phyloP scores from a whole-genome alignment of 2,329 filamentous ascomycete species.

The Diplodia intermedia region DNA sequence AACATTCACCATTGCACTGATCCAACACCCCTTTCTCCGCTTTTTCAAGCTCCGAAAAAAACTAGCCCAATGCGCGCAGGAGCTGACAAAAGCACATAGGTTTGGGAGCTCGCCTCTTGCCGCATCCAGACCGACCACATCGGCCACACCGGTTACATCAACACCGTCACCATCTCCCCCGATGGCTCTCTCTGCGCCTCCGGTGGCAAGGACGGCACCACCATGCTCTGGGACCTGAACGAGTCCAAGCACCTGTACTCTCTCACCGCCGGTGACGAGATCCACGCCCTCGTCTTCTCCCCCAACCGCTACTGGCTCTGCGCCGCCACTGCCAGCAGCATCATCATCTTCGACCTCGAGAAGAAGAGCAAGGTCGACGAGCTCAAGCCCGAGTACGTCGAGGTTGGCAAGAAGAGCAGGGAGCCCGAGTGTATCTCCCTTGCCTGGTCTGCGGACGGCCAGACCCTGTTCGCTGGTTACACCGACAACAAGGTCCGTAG shows the following conservation, averaged over 20 bases:
- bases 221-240: conserved; percentile 99
- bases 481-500: conserved; percentile 82
- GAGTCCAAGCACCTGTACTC: conserved; percentile 99
- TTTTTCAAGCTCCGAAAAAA: conserved; percentile 15
- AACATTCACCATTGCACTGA: conserved; percentile 90
- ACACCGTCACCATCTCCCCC: conserved; percentile 99
- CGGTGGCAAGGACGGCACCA: conserved; percentile 99
- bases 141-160: conserved; percentile 99
- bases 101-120: conserved; percentile 99
- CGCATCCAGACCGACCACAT: conserved; percentile 99
- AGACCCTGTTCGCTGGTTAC: conserved; percentile 99
- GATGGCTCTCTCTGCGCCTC: conserved; percentile 99
- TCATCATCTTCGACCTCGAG: conserved; percentile 99
- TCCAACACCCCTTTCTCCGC: conserved; percentile 46
- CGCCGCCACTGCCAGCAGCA: conserved; percentile 94
- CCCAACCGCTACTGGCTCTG: conserved; percentile 99
- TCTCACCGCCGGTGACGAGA: conserved; percentile 98
- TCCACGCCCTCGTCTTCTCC: conserved; percentile 99
- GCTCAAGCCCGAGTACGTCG: conserved; percentile 97
- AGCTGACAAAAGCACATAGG: conserved; percentile 63
- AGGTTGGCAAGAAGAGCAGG: conserved; percentile 97
- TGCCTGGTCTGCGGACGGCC: conserved; percentile 97
- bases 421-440: conserved; percentile 98
- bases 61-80: conserved; percentile 22
- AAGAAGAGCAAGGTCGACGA: conserved; percentile 99